Evolutionary conservation across 1,284 basidiomycete species (phyloP).

Genomic region (Ceratobasidium theobromae): DNA sequence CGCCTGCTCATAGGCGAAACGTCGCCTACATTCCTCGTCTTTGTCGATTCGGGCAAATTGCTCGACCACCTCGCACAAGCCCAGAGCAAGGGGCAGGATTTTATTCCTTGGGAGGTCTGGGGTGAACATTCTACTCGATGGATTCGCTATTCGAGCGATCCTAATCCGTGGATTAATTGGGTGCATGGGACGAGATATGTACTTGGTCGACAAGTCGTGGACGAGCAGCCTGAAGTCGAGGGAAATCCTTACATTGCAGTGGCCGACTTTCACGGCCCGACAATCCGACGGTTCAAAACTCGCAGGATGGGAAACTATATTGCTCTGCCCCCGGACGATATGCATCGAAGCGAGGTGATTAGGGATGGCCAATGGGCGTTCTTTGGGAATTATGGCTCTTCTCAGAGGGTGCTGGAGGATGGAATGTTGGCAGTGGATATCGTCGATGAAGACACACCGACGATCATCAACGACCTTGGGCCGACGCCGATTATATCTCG

Average conservation of each 20-base stretch:
- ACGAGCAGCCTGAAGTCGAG: neutral
- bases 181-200: constrained; percentile 2
- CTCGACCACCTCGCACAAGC: neutral
- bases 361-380: neutral
- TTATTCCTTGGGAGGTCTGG: neutral
- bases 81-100: neutral
- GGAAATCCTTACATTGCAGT: neutral
- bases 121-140: constrained; percentile 16
- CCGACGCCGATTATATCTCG: neutral
- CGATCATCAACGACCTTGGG: neutral
- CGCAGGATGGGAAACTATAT: neutral
- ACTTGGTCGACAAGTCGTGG: neutral
- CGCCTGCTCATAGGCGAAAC: neutral
- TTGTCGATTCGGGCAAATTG: neutral
- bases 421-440: neutral
- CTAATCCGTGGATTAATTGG: neutral
- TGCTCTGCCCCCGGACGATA: neutral
- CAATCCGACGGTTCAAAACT: neutral
- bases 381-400: neutral
- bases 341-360: neutral
- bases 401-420: neutral
- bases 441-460: neutral
- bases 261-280: neutral
- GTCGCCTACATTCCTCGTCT: neutral
- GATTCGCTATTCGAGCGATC: neutral